These are phyloP conservation scores for Acacia confusa DNA, from an alignment of 306 rosid genomes.

Conservation along the genomic window DNA sequence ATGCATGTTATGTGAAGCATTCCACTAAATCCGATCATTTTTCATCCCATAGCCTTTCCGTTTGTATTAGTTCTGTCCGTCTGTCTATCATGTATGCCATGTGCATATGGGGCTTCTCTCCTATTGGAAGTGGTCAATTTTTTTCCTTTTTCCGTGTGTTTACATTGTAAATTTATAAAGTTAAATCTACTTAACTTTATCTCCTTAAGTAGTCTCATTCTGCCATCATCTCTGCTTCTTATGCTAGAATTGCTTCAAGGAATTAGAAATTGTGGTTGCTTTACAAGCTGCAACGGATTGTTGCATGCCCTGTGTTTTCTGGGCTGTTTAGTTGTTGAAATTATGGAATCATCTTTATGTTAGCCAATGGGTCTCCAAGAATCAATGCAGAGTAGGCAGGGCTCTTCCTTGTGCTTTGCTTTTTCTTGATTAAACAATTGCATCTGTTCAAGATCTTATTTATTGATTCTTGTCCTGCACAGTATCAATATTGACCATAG, in stretches of 20 bases:
- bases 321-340: slow-evolving; percentile 9
- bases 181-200: not conserved
- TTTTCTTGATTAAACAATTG: slow-evolving; percentile 13
- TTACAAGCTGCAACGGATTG: slow-evolving; percentile 7
- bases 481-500: slow-evolving; percentile 8
- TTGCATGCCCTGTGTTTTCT: slow-evolving; percentile 12
- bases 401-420: not conserved
- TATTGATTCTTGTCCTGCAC: not conserved
- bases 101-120: slow-evolving; percentile 19
- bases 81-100: slow-evolving; percentile 7
- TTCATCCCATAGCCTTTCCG: not conserved
- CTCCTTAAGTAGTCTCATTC: not conserved
- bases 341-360: not conserved
- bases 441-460: slow-evolving; percentile 15
- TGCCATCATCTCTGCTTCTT: not conserved
- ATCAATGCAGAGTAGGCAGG: not conserved
- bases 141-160: not conserved
- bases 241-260: not conserved
- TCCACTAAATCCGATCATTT: not conserved
- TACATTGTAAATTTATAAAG: not conserved
- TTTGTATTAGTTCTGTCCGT: slow-evolving; percentile 21
- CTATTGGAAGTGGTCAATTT: slow-evolving; percentile 3
- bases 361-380: not conserved
- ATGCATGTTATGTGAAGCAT: slow-evolving; percentile 20
- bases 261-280: slow-evolving; percentile 15